Evolutionary conservation across 257 asterid species (phyloP), one percentile per base, ranked within the genome.

Genomic region (Gynochthodes officinalis): DNA sequence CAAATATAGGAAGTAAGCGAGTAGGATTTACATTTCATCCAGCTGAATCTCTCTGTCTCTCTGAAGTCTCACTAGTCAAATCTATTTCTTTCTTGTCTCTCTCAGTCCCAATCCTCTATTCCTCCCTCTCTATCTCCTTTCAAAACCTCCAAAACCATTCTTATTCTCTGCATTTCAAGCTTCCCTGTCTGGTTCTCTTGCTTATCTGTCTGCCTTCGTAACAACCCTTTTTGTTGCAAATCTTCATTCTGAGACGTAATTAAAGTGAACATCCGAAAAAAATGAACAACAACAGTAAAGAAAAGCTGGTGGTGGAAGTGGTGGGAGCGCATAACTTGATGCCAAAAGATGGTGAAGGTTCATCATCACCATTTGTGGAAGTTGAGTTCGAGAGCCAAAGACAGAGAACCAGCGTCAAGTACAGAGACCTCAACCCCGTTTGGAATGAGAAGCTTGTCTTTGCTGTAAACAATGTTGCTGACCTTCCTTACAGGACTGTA

Each of bases 291-390:
- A 80, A 16, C 79, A 76, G 90, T 33, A 90, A 89, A 70, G 93
- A 89, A 46, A 93, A 87, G 89, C 76, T 93, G 37, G 96, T 93
- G 67, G 98, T 90, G 75, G 97, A 89, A 77, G 97, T 93, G 76
- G 91, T 90, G 60, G 97, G 82, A 57, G 98, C 98, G 23, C 93
- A 87, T 86, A 93, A 93, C 86, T 88, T 93, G 7, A 90, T 93
- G 88, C 98, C 98, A 6, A 93, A 93, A 76, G 97, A 93, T 78
- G 98, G 98, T 2, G 96, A 89, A 80, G 98, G 98, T 0, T 90
- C 98, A 0, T 90, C 98, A 12, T 92, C 98, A 27, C 82, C 98
- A 39, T 90, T 90, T 30, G 97, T 89, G 5, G 98, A 92, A 73
- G 96, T 89, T 5, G 96, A 90, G 80, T 92, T 92, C 69, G 96